Percentiles rank a stretch among this genome's conserved stretches.
These are phyloP conservation scores for Cylindrotheca closterium DNA, from an alignment of 108 stramenopile species.

Conservation along the genomic window DNA sequence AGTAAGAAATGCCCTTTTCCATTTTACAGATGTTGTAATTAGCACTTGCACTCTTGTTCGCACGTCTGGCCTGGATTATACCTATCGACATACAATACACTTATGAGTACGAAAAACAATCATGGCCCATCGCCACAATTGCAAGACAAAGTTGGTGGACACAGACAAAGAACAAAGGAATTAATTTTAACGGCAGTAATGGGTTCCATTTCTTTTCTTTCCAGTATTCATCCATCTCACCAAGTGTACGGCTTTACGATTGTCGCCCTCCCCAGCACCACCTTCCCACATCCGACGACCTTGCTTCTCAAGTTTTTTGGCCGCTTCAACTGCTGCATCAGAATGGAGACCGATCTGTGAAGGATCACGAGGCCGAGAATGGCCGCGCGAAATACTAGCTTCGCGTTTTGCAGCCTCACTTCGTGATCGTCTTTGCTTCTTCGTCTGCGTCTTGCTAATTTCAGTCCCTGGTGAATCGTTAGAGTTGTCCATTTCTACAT, in stretches of 20 bases:
- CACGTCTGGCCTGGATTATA: too few species aligned
- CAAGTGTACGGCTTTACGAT: slow-evolving; percentile 83
- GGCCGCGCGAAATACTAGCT: slow-evolving; percentile 65
- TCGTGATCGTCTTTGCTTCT: slow-evolving; percentile 67
- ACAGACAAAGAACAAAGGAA: too few species aligned
- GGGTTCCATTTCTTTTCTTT: slow-evolving; percentile 90
- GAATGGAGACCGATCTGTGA: slow-evolving; percentile 81
- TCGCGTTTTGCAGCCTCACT: slow-evolving; percentile 55
- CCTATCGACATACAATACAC: too few species aligned
- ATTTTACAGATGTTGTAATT: too few species aligned
- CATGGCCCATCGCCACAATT: too few species aligned
- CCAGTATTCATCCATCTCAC: slow-evolving; percentile 94
- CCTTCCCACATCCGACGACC: slow-evolving; percentile 71
- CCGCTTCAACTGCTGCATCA: slow-evolving; percentile 54
- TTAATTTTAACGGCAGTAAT: slow-evolving; percentile 59
- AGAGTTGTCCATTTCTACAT: slow-evolving; percentile 26
- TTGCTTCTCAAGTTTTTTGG: slow-evolving; percentile 66
- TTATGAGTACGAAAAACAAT: too few species aligned
- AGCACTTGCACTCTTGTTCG: too few species aligned
- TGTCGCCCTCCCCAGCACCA: slow-evolving; percentile 83
- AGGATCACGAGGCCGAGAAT: slow-evolving; percentile 77
- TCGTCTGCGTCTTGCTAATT: slow-evolving; percentile 68
- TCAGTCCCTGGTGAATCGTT: slow-evolving; percentile 57
- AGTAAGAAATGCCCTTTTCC: too few species aligned
- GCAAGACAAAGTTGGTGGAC: too few species aligned